Conservation (phyloP, 495 filamentous ascomycete species). For the Neurospora intermedia region DNA sequence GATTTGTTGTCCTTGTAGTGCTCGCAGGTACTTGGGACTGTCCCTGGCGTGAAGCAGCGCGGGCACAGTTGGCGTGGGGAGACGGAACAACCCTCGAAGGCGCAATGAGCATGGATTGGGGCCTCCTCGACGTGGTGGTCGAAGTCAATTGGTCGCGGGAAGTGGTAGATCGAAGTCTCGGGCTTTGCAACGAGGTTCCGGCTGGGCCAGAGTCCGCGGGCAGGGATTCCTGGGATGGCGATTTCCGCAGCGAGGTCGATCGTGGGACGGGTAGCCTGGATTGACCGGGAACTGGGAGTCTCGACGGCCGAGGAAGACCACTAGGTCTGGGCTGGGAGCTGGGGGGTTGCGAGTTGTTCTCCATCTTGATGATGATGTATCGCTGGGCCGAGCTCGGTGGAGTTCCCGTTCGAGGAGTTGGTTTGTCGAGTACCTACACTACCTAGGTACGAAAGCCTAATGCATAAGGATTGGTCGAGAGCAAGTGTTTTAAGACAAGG, state of each 20-base stretch:
- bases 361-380: slow-evolving; percentile 21
- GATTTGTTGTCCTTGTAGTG: neutral
- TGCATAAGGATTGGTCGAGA: neutral
- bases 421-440: no score
- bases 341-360: slow-evolving; percentile 12
- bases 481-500: neutral
- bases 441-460: neutral
- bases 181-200: slow-evolving; percentile 20
- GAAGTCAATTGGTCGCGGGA: slow-evolving; percentile 32
- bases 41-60: neutral
- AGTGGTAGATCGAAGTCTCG: slow-evolving; percentile 29
- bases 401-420: neutral
- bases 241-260: slow-evolving; percentile 17
- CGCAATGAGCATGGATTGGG: neutral
- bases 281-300: slow-evolving; percentile 14
- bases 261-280: slow-evolving; percentile 22
- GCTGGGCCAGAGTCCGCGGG: neutral
- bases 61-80: slow-evolving; percentile 6
- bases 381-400: neutral
- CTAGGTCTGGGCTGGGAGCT: slow-evolving; percentile 9
- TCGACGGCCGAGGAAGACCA: slow-evolving; percentile 20
- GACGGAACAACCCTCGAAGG: slow-evolving; percentile 16
- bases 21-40: neutral
- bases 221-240: slow-evolving; percentile 21
- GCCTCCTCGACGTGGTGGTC: slow-evolving; percentile 4